Evolutionary conservation across 257 asterid genomes (phyloP).

Genomic region (Solanum chmielewskii): DNA sequence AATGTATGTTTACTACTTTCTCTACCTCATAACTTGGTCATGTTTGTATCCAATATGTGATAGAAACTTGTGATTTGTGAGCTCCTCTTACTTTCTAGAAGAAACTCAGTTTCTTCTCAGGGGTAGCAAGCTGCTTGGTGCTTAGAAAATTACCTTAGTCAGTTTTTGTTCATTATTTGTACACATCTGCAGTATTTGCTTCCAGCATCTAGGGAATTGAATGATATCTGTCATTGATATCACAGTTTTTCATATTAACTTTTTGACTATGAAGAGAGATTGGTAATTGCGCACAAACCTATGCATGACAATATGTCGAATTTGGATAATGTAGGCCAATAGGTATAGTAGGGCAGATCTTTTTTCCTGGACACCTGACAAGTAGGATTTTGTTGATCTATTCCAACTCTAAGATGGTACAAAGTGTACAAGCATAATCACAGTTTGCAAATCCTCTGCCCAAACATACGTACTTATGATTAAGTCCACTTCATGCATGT

Average conservation of each 20-base stretch:
- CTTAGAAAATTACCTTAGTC: background rate
- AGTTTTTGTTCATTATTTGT: background rate
- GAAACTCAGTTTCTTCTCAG: background rate
- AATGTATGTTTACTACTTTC: constrained; percentile 43
- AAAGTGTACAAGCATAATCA: background rate
- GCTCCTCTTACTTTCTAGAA: background rate
- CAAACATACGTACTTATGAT: background rate
- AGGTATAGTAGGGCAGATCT: background rate
- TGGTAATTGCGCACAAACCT: background rate
- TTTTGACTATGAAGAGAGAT: background rate
- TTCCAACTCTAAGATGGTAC: background rate
- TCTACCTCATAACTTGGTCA: background rate
- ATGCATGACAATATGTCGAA: background rate
- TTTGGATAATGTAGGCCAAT: background rate
- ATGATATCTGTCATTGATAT: background rate
- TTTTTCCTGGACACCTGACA: background rate
- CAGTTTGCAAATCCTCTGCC: background rate
- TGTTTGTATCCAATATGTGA: background rate
- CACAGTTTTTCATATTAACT: background rate
- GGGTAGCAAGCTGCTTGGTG: background rate
- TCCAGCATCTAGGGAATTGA: background rate
- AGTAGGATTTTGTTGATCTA: background rate
- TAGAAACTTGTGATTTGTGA: background rate
- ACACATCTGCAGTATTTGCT: background rate
- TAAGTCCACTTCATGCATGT: background rate